Base-by-base conservation (phyloP, 257 asterid species). In the Nicotiana noctiflora region DNA sequence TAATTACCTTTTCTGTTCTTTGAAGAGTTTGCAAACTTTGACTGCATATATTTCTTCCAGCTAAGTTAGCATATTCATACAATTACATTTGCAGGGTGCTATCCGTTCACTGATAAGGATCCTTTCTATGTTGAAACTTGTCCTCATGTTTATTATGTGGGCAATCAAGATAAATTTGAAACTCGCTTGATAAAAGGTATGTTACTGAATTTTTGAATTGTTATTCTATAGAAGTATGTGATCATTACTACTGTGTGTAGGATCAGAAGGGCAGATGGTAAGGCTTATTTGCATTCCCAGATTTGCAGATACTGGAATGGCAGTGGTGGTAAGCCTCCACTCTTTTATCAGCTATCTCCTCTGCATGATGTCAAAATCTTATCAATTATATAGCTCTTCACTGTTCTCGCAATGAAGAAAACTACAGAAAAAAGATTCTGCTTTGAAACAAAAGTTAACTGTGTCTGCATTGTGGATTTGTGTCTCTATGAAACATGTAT, bases 41-140 rank as follows among this genome's bases (percentile, higher is more conserved):
- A 46, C 46, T 79, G 76, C 82, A 27, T 63, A 34, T 77, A 63
- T 40, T 49, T 63, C n/a, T 46, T 2, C 62, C 44, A 19, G 44
- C 18, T 72, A 55, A 21, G 31, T 72, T 72, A n/a, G 14, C 31
- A 72, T 68, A 37, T 37, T 40, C 19, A 44, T 68, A 25, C 62
- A 31, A 72, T 46, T 46, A 14, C 37, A 46, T 72, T 19, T 72
- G 84, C 93, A 96, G 98, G 99, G 27, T 96, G 99, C 85, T 94
- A 96, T 88, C 99, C 99, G 10, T 96, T 89, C 81, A 94, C 97
- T 34, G 98, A 96, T 83, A 88, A 94, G 88, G 99, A 96, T 84
- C 98, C 98, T 76, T 94, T 96, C 83, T 91, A 89, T 85, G n/a
- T 94, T 46, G 98, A 96, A 89, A 82, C 80, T n/a, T 94, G 98